These are phyloP conservation scores for Penicillium lividum DNA, from an alignment of 495 filamentous ascomycete genomes.

Conservation along the genomic window DNA sequence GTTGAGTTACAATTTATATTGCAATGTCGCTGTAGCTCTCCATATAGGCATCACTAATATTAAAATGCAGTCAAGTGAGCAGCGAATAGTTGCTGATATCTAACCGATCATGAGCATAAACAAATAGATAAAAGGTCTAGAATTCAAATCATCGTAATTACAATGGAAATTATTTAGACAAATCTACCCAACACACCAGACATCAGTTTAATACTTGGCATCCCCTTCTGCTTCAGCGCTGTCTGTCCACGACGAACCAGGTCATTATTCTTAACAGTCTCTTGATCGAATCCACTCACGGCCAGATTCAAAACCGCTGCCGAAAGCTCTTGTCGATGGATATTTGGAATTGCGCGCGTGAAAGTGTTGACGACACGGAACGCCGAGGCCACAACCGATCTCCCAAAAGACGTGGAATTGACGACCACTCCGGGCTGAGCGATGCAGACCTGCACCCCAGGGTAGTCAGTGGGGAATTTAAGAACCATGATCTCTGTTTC, in stretches of 20 bases:
- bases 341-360: slow-evolving; percentile 26
- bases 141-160: too few species aligned
- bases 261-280: slow-evolving; percentile 46
- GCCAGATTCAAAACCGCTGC: slow-evolving; percentile 47
- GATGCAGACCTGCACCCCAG: slow-evolving; percentile 35
- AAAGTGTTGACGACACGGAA: slow-evolving; percentile 12
- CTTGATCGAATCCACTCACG: slow-evolving; percentile 48
- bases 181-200: too few species aligned
- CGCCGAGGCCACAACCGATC: slow-evolving; percentile 9
- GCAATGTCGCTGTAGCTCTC: too few species aligned
- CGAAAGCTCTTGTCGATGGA: slow-evolving; percentile 40
- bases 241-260: slow-evolving; percentile 40
- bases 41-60: too few species aligned
- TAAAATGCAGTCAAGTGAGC: too few species aligned
- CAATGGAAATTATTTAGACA: too few species aligned
- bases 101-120: too few species aligned
- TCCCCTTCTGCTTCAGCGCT: neutral
- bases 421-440: slow-evolving; percentile 38
- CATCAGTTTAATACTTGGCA: too few species aligned
- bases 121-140: too few species aligned
- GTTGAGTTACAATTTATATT: too few species aligned
- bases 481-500: slow-evolving; percentile 43
- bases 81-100: too few species aligned
- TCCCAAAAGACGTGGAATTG: slow-evolving; percentile 13
- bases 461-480: slow-evolving; percentile 37